A percentile compares a stretch with the other conserved stretches of the same genome.
Conservation (phyloP, 352 stramenopile genomes). For the Thraustotheca clavata region DNA sequence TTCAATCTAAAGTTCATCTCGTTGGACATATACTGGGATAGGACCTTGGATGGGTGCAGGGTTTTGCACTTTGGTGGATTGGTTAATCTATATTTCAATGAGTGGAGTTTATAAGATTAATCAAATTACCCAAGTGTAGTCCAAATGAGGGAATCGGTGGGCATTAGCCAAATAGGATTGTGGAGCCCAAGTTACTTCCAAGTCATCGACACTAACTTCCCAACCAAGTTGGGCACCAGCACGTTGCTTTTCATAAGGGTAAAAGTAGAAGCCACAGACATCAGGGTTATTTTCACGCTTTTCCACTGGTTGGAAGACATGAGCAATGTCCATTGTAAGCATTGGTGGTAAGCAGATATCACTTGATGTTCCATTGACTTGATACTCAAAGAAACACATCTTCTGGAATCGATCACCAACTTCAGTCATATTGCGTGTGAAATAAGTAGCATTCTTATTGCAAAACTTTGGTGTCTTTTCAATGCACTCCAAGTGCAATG, state of each 20-base stretch:
- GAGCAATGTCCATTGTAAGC: conserved; percentile 46
- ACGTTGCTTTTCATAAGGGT: conserved; percentile 60
- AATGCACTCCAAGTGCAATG: conserved; percentile 48
- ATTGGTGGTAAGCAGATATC: conserved; percentile 56
- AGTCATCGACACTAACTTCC: conserved; percentile 66
- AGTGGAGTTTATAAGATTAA: not conserved
- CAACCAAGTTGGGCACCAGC: conserved; percentile 43
- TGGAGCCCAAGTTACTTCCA: conserved; percentile 54
- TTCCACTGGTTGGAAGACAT: conserved; percentile 49
- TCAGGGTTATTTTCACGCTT: conserved; percentile 50
- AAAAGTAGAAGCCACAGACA: conserved; percentile 68
- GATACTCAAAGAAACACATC: conserved; percentile 65
- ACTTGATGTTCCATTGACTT: conserved; percentile 33
- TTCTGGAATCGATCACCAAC: conserved; percentile 54
- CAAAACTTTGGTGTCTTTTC: conserved; percentile 33
- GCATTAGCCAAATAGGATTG: conserved; percentile 62
- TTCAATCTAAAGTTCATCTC: not conserved
- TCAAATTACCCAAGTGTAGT: conserved; percentile 44
- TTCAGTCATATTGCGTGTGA: conserved; percentile 48
- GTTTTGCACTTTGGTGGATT: conserved; percentile 15
- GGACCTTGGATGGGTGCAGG: not conserved
- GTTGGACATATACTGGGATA: not conserved
- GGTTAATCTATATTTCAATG: not conserved
- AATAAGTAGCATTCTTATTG: conserved; percentile 42
- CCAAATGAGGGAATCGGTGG: conserved; percentile 35